Percentiles rank a stretch among this genome's conserved stretches.
Conservation (phyloP, 768 basidiomycete species). For the Suillus subluteus region DNA sequence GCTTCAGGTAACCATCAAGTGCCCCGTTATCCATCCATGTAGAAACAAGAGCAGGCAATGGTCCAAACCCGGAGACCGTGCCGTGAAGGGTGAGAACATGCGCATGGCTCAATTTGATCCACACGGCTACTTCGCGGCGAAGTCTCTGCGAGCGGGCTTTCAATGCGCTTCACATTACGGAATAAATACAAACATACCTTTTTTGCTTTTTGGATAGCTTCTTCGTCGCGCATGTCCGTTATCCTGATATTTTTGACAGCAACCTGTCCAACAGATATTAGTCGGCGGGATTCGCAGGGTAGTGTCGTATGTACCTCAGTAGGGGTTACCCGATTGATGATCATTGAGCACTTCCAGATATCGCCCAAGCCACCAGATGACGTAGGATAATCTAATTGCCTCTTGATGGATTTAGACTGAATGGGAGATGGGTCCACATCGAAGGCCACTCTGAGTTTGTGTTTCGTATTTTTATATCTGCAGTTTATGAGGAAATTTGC, state of each 20-base stretch:
- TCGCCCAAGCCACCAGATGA: slow-evolving; percentile 4
- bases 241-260: slow-evolving; percentile 5
- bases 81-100: slow-evolving; percentile 2
- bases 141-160: background rate
- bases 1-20: background rate
- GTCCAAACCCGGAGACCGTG: slow-evolving; percentile 1
- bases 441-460: background rate
- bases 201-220: background rate
- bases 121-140: slow-evolving; percentile 3
- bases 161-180: background rate
- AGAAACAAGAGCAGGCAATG: slow-evolving; percentile 2
- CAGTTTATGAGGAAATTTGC: background rate
- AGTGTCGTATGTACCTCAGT: background rate
- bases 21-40: slow-evolving; percentile 4
- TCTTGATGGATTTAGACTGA: background rate
- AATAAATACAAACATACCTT: background rate
- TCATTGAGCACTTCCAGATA: background rate
- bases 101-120: background rate
- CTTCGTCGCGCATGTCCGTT: background rate
- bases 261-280: background rate
- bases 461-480: background rate
- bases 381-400: background rate
- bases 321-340: too few species aligned
- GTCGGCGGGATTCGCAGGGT: background rate
- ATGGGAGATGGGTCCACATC: background rate